Conservation (phyloP, 345 rosid species). For the Eucalyptus fibrosa region DNA sequence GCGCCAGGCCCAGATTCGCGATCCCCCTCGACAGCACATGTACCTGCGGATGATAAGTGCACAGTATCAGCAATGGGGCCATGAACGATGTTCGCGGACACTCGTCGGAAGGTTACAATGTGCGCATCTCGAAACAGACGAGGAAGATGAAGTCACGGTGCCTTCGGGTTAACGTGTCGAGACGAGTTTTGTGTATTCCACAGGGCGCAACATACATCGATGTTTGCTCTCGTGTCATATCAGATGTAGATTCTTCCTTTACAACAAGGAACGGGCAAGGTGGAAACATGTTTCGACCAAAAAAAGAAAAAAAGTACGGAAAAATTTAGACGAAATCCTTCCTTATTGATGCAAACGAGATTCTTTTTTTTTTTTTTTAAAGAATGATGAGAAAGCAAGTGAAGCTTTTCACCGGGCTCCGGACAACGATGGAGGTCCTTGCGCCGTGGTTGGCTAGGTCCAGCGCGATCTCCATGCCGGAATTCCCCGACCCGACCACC, state of each 20-base stretch:
- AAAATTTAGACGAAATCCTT: too few relatives aligned
- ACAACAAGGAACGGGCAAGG: neutral
- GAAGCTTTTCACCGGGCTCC: constrained; percentile 43
- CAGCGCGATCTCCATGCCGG: constrained; percentile 77
- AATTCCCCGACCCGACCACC: constrained; percentile 81
- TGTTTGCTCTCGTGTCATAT: neutral
- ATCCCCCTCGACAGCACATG: constrained; percentile 38
- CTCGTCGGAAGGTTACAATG: neutral
- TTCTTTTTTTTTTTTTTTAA: neutral
- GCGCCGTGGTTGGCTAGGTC: constrained; percentile 55
- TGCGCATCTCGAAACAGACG: neutral
- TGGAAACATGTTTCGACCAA: too few relatives aligned
- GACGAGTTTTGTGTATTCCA: neutral
- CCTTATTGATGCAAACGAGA: too few relatives aligned
- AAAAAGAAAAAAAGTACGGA: too few relatives aligned
- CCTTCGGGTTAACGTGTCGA: neutral
- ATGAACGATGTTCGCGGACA: neutral
- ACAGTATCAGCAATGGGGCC: neutral
- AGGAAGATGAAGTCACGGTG: neutral
- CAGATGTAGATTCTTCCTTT: neutral
- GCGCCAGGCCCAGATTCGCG: constrained; percentile 9
- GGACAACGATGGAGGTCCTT: constrained; percentile 35
- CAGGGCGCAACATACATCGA: neutral
- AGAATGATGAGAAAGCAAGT: neutral
- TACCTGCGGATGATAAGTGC: constrained; percentile 12